phyloP scores from a whole-genome alignment of 1,139 yeast species.

The Pichia sp. region DNA sequence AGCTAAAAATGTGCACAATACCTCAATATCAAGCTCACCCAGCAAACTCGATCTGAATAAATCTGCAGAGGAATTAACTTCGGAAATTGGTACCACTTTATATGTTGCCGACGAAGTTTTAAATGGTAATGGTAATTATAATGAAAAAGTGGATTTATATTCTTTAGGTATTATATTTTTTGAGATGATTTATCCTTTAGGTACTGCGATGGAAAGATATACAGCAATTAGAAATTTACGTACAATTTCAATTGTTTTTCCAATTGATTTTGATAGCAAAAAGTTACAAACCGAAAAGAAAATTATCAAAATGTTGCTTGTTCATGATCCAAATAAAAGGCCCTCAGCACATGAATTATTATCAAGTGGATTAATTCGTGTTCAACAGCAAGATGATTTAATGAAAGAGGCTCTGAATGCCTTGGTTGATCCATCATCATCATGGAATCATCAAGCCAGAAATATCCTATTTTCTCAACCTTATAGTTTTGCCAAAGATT shows the following conservation, averaged over 20 bases:
- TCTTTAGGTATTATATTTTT: constrained; percentile 91
- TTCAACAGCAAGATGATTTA: constrained; percentile 83
- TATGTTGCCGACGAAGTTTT: constrained; percentile 90
- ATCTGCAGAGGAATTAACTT: constrained; percentile 70
- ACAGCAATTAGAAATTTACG: constrained; percentile 61
- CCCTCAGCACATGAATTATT: constrained; percentile 75
- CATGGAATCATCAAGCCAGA: constrained; percentile 91
- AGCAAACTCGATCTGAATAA: constrained; percentile 21
- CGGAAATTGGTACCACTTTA: constrained; percentile 88
- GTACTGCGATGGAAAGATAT: constrained; percentile 91
- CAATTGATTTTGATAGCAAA: constrained; percentile 50
- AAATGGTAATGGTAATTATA: constrained; percentile 61
- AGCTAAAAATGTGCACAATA: constrained; percentile 71
- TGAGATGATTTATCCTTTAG: constrained; percentile 82
- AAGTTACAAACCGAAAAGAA: constrained; percentile 54
- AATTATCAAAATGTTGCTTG: constrained; percentile 58
- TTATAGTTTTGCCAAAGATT: constrained; percentile 72
- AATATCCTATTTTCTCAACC: constrained; percentile 80
- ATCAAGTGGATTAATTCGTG: constrained; percentile 78
- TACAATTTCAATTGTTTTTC: constrained; percentile 53
- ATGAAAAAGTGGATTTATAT: constrained; percentile 93
- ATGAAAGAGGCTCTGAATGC: constrained; percentile 84
- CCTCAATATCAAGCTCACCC: constrained; percentile 15
- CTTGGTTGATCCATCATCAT: constrained; percentile 82
- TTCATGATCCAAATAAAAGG: constrained; percentile 70